Evolutionary conservation across 768 basidiomycete species (phyloP).

Genomic region (Melanogaster broomeanus): DNA sequence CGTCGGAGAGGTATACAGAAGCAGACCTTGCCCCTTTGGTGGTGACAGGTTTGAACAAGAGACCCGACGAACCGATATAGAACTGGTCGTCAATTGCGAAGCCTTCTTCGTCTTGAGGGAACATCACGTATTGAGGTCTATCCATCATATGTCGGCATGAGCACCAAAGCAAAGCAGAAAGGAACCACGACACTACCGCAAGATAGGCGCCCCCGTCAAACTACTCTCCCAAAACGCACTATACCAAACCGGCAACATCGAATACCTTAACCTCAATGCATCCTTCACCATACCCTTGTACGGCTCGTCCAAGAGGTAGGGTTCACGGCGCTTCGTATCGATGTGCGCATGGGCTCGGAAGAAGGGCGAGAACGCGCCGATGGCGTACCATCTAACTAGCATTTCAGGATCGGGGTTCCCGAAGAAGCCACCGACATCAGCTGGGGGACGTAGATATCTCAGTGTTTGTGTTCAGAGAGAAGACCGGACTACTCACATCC

Average conservation of each 20-base stretch:
- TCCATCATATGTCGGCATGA: background rate
- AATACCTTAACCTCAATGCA: slow-evolving; percentile 79
- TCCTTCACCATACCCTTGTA: slow-evolving; percentile 82
- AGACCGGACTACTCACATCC: slow-evolving; percentile 64
- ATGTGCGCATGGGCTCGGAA: slow-evolving; percentile 98
- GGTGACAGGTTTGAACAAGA: slow-evolving; percentile 91
- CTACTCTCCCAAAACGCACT: slow-evolving; percentile 94
- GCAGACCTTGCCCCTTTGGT: slow-evolving; percentile 67
- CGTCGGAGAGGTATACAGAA: slow-evolving; percentile 83
- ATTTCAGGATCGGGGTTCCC: slow-evolving; percentile 95
- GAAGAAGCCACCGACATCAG: slow-evolving; percentile 99
- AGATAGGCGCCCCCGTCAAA: slow-evolving; percentile 75
- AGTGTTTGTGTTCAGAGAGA: slow-evolving; percentile 4
- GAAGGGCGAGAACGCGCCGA: slow-evolving; percentile 94
- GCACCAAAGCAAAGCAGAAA: background rate
- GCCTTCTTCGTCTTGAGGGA: slow-evolving; percentile 86
- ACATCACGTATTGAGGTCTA: slow-evolving; percentile 94
- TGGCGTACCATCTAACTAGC: slow-evolving; percentile 96
- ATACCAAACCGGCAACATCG: slow-evolving; percentile 92
- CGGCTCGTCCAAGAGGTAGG: slow-evolving; percentile 88
- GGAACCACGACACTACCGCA: slow-evolving; percentile 58
- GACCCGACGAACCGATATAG: slow-evolving; percentile 84
- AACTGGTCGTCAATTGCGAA: slow-evolving; percentile 94
- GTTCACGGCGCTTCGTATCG: slow-evolving; percentile 96
- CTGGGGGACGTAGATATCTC: slow-evolving; percentile 42